phyloP scores from a whole-genome alignment of 2,329 filamentous ascomycete genomes.

The Didymella keratinophila region DNA sequence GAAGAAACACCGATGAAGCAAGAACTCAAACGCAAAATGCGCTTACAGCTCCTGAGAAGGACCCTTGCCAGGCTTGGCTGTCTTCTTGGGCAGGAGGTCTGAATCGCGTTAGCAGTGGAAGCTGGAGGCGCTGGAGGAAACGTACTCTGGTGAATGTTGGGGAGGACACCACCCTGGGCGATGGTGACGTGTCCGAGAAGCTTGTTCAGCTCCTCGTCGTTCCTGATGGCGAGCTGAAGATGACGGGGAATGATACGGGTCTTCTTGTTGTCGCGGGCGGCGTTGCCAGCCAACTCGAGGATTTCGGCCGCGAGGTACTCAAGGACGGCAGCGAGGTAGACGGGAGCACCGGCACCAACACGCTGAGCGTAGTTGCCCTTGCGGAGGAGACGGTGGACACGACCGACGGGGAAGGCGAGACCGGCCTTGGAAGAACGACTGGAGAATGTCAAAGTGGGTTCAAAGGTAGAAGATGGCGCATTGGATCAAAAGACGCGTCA shows the following conservation, averaged over 20 bases:
- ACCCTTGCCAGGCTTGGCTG: constrained; percentile 90
- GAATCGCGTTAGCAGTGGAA: constrained; percentile 52
- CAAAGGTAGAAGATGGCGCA: constrained; percentile 21
- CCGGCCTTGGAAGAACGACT: constrained; percentile 99
- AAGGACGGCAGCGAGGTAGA: constrained; percentile 96
- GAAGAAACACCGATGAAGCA: constrained; percentile 55
- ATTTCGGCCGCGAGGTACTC: constrained; percentile 99
- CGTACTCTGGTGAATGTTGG: constrained; percentile 97
- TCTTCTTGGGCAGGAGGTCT: constrained; percentile 99
- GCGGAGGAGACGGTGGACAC: constrained; percentile 98
- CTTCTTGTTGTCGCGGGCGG: constrained; percentile 99
- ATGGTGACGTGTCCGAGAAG: constrained; percentile 95
- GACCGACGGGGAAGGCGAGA: constrained; percentile 97
- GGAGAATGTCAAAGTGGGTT: constrained; percentile 43
- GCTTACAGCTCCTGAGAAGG: constrained; percentile 92
- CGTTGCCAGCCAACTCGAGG: constrained; percentile 97
- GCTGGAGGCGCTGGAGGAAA: constrained; percentile 38
- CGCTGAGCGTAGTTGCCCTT: constrained; percentile 99
- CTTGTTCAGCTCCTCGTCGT: constrained; percentile 99
- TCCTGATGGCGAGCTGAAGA: constrained; percentile 98
- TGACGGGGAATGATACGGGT: constrained; percentile 99
- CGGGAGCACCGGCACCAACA: constrained; percentile 96
- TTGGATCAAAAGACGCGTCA: constrained; percentile 37
- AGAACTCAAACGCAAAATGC: constrained; percentile 44
- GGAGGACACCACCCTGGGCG: constrained; percentile 94